Base-by-base conservation (phyloP, 2,329 filamentous ascomycete genomes). In the Diaporthe caulivora region DNA sequence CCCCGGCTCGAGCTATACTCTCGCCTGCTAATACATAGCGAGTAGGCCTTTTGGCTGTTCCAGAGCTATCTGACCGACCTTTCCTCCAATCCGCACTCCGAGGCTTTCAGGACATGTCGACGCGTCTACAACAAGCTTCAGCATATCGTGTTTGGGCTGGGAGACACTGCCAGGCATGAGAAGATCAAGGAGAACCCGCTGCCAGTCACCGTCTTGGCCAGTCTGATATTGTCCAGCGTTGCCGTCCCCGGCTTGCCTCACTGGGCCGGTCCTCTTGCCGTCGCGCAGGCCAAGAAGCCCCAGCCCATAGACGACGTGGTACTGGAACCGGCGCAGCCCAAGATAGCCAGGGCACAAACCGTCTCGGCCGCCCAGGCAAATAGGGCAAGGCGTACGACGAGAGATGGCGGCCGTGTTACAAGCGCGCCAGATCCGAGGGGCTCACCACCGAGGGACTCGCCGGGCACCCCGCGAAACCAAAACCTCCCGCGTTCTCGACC, bases 41-140 rank as follows among this genome's bases (percentile, higher is more conserved):
- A 18, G n/a, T 80, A 97, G 94, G 96, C 94, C 47, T 97, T 97
- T 83, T 97, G 94, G 94, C 89, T 97, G 68, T 95, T 97, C 83
- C 94, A 97, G 84, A 96, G 93, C 6, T 95, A 97, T 80, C 90
- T 97, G 40, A 92, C 94, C 86, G 94, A 97, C 81, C 90, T 97
- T 75, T 90, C 93, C 71, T 86, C 88, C 79, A 93, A 93, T 73
- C 94, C 94, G 2, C 92, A 93, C 80, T 92, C 93, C 75, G 90
- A 92, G 78, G 89, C 93, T 65, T 97, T 97, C 84, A 92, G 94
- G 84, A 96, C 93, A 65, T 96, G 94, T 80, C 90, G 93, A 74
- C 88, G 94, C 79, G 91, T 97, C 77, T 96, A 95, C 85, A 97
- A 97, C 84, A 95, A 94, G 83, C 93, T 97, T 51, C 94, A 97